Evolutionary conservation across 2,329 filamentous ascomycete species (phyloP), one percentile per base, ranked within the genome.

Genomic region (Apiospora koreana): DNA sequence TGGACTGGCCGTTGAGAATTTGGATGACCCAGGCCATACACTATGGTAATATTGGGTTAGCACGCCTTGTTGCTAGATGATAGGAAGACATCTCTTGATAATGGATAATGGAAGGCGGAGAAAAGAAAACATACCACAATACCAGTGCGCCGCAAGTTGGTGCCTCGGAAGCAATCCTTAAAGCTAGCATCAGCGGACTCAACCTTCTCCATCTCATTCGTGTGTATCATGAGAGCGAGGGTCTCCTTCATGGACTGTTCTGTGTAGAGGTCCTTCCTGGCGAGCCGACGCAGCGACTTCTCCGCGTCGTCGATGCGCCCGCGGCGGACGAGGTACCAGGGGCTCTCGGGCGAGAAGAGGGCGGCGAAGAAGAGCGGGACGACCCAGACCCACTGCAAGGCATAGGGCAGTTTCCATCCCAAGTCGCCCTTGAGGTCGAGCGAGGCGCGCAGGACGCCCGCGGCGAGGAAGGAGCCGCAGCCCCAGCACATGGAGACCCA

Each of bases 401-500:
- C 83, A 71, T 85, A 85, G 1, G 83, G 83, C n/a, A 85, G 80
- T 31, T 81, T 83, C 73, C 86, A 87, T 0, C 84, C 84, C 85
- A 85, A 86, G 71, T 86, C 79, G 58, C 79, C 81, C 16, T 78
- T 71, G 12, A 84, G 74, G 25, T 77, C 78, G 62, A 80, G 77
- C 0, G 84, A 82, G 3, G 81, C 83, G 3, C 83, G 81, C 1
- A 83, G 84, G 43, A 86, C 81, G 6, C 81, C 82, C 68, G 85
- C 85, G 5, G 81, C 87, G 2, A 91, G 80, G 6, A 91, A 82
- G 74, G 90, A 88, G 0, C 89, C 89, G n/a, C 88, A 88, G 54
- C 89, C 88, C 78, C 89, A 91, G 75, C 88, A 90, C 46, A 91
- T 79, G 74, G 90, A 91, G 70, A 90, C 86, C 70, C 86, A 91